Base-by-base conservation (phyloP, 164 flowering plant species). In the Buxus sempervirens region DNA sequence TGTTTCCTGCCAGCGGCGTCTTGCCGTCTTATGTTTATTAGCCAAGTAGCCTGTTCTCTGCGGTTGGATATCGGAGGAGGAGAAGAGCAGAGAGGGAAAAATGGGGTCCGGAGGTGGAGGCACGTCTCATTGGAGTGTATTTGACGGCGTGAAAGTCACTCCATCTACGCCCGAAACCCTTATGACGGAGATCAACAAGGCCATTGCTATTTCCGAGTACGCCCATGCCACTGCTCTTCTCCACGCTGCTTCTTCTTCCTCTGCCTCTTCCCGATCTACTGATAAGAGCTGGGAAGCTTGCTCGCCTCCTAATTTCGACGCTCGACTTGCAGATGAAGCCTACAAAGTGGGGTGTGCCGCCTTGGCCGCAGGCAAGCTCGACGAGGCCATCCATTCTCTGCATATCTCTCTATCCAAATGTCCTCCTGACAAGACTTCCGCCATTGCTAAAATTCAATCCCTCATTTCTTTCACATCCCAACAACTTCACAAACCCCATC, bases 271-370 rank as follows among this genome's bases (percentile, higher is more conserved):
- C 5, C 22, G 45, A 9, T 20, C 15, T 32, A 32, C 38, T 3
- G 7, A 3, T 32, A 32, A 32, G n/a, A n/a, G n/a, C n/a, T n/a
- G n/a, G n/a, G n/a, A n/a, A 3, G 5, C 38, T 32, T 7, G 7
- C 38, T 32, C 38, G 38, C 38, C 38, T 32, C 36, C 67, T 0
- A 60, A 63, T n/a, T 86, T 77, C 75, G 86, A 85, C 62, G 89
- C 78, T 28, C 67, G 74, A 56, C 65, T 79, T 69, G 95, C 96
- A 0, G 97, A 88, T 66, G 85, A 87, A 70, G 91, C 90, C 36
- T 91, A 86, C 58, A 86, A 73, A 70, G 83, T 87, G 13, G 97
- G 89, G 1, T 83, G 92, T 75, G 87, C 82, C 0, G 85, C 90
- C 8, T 73, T 91, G 74, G 89, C 96, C 36, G 79, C 86, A 0